Conservation (phyloP, 2,329 filamentous ascomycete genomes). For the Trichocomaceae sp. region DNA sequence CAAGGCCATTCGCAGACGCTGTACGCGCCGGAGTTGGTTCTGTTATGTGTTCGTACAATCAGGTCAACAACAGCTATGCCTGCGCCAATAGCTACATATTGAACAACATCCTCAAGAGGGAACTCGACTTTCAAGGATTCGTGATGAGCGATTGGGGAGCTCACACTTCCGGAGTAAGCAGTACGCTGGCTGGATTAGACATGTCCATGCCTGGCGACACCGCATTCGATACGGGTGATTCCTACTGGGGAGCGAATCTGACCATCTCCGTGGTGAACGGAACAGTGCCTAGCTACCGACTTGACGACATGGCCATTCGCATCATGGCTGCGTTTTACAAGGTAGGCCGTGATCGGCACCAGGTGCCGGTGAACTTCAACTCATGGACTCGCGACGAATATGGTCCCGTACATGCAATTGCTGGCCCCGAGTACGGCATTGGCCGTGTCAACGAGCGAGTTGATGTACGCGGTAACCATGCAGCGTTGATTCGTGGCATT, state of each 20-base stretch:
- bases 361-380: conserved; percentile 68
- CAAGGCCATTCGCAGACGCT: conserved; percentile 59
- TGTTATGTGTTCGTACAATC: conserved; percentile 71
- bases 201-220: conserved; percentile 85
- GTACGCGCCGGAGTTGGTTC: conserved; percentile 59
- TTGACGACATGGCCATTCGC: conserved; percentile 88
- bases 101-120: conserved; percentile 60
- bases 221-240: conserved; percentile 62
- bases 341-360: conserved; percentile 49
- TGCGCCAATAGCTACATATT: conserved; percentile 58
- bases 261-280: conserved; percentile 84
- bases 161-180: conserved; percentile 63
- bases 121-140: conserved; percentile 69
- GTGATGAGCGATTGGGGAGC: conserved; percentile 68
- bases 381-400: conserved; percentile 77
- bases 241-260: conserved; percentile 80
- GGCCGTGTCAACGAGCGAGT: conserved; percentile 70
- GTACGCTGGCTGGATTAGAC: conserved; percentile 64
- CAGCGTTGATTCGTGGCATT: conserved; percentile 63
- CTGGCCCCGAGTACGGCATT: conserved; percentile 53
- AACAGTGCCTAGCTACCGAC: conserved; percentile 74
- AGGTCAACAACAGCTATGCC: conserved; percentile 61
- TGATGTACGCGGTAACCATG: conserved; percentile 72
- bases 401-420: conserved; percentile 60
- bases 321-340: conserved; percentile 63